Conservation (phyloP, 176 grass and related monocot species). For the Aegilops longissima region DNA sequence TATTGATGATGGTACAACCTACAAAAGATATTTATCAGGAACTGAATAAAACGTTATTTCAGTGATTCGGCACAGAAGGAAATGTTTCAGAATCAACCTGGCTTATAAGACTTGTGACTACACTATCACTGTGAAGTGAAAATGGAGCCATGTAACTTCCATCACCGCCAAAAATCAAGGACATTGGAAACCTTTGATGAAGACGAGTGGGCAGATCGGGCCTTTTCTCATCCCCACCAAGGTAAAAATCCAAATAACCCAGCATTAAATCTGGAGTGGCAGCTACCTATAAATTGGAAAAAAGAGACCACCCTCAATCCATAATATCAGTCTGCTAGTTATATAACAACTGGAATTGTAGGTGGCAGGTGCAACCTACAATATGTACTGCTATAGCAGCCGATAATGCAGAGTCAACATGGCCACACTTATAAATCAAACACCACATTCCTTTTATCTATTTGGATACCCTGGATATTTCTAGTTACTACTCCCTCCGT, state of each 20-base stretch:
- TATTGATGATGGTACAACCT: slow-evolving; percentile 85
- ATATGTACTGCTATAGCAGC: slow-evolving; percentile 1
- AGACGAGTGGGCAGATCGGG: slow-evolving; percentile 79
- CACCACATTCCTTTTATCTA: neutral
- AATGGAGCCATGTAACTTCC: slow-evolving; percentile 98
- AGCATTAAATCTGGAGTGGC: slow-evolving; percentile 94
- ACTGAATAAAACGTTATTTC: slow-evolving; percentile 13
- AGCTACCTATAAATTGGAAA: slow-evolving; percentile 62
- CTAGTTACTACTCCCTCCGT: neutral
- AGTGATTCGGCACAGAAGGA: slow-evolving; percentile 15
- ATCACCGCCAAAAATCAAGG: slow-evolving; percentile 87
- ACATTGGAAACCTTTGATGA: slow-evolving; percentile 92
- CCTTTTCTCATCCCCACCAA: slow-evolving; percentile 94
- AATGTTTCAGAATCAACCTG: slow-evolving; percentile 57
- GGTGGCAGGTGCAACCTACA: neutral
- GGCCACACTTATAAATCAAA: neutral
- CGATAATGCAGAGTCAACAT: slow-evolving; percentile 10
- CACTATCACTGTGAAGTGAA: slow-evolving; percentile 94
- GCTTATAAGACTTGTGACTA: slow-evolving; percentile 82
- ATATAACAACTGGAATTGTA: neutral
- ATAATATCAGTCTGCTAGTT: slow-evolving; percentile 23
- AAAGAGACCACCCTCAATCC: slow-evolving; percentile 14
- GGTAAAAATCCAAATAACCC: slow-evolving; percentile 94
- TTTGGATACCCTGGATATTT: slow-evolving; percentile 1
- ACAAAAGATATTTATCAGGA: slow-evolving; percentile 24